A percentile compares a stretch with the other conserved stretches of the same genome.
These are phyloP conservation scores for Crithidia expoeki DNA, from an alignment of 208 protist genomes.

Conservation along the genomic window DNA sequence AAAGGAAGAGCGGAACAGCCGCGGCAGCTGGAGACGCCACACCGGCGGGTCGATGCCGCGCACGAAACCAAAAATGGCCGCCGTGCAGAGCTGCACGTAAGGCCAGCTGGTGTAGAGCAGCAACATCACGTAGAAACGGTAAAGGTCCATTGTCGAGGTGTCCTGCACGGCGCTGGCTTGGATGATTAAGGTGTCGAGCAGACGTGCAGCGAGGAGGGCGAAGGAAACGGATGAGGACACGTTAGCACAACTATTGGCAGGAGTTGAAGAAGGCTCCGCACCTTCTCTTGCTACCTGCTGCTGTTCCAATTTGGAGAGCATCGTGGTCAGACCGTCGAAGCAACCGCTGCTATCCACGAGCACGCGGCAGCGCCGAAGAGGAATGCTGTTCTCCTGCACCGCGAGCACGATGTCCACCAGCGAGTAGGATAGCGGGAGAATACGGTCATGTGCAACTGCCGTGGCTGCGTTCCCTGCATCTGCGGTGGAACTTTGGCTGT, in stretches of 20 bases:
- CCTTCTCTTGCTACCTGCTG: too few relatives aligned
- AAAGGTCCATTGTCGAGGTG: conserved; percentile 69
- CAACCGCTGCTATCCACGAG: conserved; percentile 44
- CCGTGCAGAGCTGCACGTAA: conserved; percentile 75
- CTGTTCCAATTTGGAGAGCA: background rate
- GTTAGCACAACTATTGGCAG: too few relatives aligned
- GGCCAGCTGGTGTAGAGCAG: conserved; percentile 79
- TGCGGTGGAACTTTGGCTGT: background rate
- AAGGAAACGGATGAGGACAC: background rate
- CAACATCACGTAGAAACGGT: conserved; percentile 78
- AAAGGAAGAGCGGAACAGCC: conserved; percentile 82
- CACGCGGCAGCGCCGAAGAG: conserved; percentile 33
- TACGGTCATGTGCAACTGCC: background rate
- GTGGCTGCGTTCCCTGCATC: too few relatives aligned
- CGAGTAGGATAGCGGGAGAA: conserved; percentile 11
- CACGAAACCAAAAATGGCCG: conserved; percentile 77
- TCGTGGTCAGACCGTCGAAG: conserved; percentile 28
- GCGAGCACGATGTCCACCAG: conserved; percentile 33
- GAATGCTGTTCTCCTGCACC: conserved; percentile 36
- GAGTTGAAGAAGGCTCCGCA: too few relatives aligned
- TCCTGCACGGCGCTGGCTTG: conserved; percentile 69
- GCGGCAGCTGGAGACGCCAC: conserved; percentile 73
- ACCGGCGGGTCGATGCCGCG: conserved; percentile 54
- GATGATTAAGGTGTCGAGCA: conserved; percentile 78
- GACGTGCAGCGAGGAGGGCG: conserved; percentile 23